These are phyloP conservation scores for Trichosporon coremiiforme DNA, from an alignment of 1,284 basidiomycete species.

Conservation along the genomic window DNA sequence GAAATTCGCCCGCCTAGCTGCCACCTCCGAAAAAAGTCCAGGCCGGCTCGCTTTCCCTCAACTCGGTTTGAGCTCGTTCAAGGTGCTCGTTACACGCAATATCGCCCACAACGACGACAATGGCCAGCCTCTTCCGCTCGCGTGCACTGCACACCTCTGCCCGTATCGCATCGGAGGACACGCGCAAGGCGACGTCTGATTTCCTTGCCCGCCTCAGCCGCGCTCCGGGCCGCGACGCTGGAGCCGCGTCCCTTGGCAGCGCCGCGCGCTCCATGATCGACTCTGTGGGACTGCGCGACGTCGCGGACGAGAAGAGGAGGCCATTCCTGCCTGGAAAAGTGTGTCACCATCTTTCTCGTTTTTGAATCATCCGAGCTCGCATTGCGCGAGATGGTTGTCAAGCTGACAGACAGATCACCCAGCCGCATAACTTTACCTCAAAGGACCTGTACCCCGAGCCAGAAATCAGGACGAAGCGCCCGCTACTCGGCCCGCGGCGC, in stretches of 20 bases:
- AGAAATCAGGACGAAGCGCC: slow-evolving; percentile 27
- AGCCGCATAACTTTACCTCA: slow-evolving; percentile 28
- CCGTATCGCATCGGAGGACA: slow-evolving; percentile 1
- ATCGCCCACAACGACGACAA: neutral
- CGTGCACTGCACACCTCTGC: slow-evolving; percentile 8
- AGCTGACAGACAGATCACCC: slow-evolving; percentile 25
- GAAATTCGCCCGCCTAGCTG: neutral
- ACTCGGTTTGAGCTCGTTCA: neutral
- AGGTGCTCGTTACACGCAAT: neutral
- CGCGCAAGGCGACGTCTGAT: slow-evolving; percentile 29
- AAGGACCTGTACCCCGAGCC: slow-evolving; percentile 31
- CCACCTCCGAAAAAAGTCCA: neutral
- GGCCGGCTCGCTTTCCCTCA: neutral
- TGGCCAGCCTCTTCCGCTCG: slow-evolving; percentile 2
- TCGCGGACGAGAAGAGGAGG: slow-evolving; percentile 17
- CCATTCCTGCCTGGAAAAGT: slow-evolving; percentile 24
- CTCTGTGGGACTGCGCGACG: slow-evolving; percentile 26
- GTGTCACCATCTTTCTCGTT: neutral
- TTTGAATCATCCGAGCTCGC: no score
- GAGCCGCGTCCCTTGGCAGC: slow-evolving; percentile 8
- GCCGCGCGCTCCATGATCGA: slow-evolving; percentile 30
- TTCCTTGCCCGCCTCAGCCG: slow-evolving; percentile 32
- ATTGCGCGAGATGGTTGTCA: no score
- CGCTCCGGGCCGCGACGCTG: neutral
- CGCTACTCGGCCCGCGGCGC: slow-evolving; percentile 49